Percentiles rank a stretch among this genome's conserved stretches.
These are phyloP conservation scores for Cercospora janseana DNA, from an alignment of 2,329 filamentous ascomycete genomes.

Conservation along the genomic window DNA sequence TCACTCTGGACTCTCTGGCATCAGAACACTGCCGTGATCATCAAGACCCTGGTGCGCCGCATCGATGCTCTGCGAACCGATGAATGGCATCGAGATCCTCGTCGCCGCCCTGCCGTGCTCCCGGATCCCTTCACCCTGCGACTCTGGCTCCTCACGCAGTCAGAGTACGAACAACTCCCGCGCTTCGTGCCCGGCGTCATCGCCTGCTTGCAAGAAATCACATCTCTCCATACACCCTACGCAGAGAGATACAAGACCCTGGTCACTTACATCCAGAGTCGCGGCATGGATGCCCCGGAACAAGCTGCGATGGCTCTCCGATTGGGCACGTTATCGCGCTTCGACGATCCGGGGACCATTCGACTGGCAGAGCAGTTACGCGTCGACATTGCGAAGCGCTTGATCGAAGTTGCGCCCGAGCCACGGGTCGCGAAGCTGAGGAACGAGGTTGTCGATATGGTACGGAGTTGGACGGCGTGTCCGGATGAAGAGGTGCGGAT, in stretches of 20 bases:
- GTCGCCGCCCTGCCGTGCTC: constrained; percentile 20
- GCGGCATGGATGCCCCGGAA: no score
- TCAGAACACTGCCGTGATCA: constrained; percentile 16
- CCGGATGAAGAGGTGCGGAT: not conserved
- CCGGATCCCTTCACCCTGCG: constrained; percentile 29
- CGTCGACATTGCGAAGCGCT: constrained; percentile 11
- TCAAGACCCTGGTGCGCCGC: constrained; percentile 17
- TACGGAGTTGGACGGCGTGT: not conserved
- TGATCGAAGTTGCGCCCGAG: not conserved
- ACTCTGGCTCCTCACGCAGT: constrained; percentile 30
- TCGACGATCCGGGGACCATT: no score
- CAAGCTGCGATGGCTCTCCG: no score
- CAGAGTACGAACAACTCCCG: constrained; percentile 13
- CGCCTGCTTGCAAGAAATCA: not conserved
- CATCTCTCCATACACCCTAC: not conserved
- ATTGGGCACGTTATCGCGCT: no score
- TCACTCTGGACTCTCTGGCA: constrained; percentile 17
- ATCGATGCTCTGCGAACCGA: constrained; percentile 22
- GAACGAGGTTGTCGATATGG: constrained; percentile 1
- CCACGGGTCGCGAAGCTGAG: not conserved
- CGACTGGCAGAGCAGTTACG: constrained; percentile 1
- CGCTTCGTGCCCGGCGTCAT: not conserved
- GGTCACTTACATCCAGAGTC: no score
- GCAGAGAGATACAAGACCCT: no score
- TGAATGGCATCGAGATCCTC: constrained; percentile 18